Evolutionary conservation across 768 basidiomycete species (phyloP).

Genomic region (Termitomyces sp.): DNA sequence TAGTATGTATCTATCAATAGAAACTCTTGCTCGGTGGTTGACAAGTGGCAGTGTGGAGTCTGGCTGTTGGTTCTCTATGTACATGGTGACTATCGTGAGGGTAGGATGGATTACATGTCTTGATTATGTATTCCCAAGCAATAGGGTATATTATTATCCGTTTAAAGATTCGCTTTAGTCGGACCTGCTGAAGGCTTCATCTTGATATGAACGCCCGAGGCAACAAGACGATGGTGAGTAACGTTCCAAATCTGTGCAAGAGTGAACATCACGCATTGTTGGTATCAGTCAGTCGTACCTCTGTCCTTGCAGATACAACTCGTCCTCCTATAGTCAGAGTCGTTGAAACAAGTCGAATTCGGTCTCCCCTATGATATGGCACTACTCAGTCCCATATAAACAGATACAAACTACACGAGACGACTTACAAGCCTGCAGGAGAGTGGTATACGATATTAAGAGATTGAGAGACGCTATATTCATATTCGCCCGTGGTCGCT

Average conservation of each 20-base stretch:
- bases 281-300: slow-evolving; percentile 27
- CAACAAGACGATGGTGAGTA: slow-evolving; percentile 45
- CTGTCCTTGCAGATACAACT: slow-evolving; percentile 41
- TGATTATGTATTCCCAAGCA: neutral
- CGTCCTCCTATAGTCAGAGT: slow-evolving; percentile 46
- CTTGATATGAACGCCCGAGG: slow-evolving; percentile 51
- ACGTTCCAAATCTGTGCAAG: slow-evolving; percentile 48
- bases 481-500: slow-evolving; percentile 19
- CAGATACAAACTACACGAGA: neutral
- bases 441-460: slow-evolving; percentile 52
- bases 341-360: slow-evolving; percentile 45
- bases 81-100: neutral
- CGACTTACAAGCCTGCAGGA: slow-evolving; percentile 26
- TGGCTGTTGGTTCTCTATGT: neutral
- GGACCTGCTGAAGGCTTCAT: slow-evolving; percentile 38
- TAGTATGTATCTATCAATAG: neutral
- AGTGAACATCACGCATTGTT: neutral
- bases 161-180: slow-evolving; percentile 22
- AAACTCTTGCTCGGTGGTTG: neutral
- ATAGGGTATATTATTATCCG: neutral
- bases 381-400: neutral
- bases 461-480: slow-evolving; percentile 42
- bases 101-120: neutral
- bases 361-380: slow-evolving; percentile 35
- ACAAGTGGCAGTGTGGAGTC: neutral